Base-by-base conservation (phyloP, 2,329 filamentous ascomycete genomes). In the Claviceps pusilla region DNA sequence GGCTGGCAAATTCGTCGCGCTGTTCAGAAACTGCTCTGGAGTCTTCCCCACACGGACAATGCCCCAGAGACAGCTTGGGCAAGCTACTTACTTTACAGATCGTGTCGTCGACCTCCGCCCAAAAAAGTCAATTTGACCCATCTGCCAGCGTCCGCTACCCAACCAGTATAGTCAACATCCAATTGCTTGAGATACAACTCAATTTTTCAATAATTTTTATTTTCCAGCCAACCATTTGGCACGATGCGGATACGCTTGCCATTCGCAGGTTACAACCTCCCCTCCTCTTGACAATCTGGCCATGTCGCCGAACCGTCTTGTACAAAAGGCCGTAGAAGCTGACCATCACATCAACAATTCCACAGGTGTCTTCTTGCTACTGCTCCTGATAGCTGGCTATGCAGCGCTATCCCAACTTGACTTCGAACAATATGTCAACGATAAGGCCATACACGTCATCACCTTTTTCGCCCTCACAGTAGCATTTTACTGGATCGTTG, bases 401-500 rank as follows among this genome's bases (percentile, higher is more conserved):
- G 78, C 84, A 58, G 89, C 89, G 60, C 84, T 97, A 55, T 83
- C 87, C 37, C 73, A 77, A 43, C 66, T 82, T 54, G 77, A 82
- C 59, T 64, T 80, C 60, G 71, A 71, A 58, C 61, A 70, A 57
- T 68, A 76, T 63, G 78, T 91, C 66, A 89, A 94, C 74, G 90
- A 96, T 77, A 97, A 98, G 71, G 74, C 86, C 64, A 78, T 97
- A 33, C 93, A 97, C 70, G 77, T 87, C 62, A 58, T 89, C 56
- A 90, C 87, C 63, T 97, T 98, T 75, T 95, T 97, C 76, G 66
- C 88, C 60, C 78, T 98, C 53, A 95, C 91, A 16, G 70, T 87
- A 59, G 73, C 79, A 61, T 97, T 97, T 77, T 98, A 98, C 80
- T 98, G 93, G 89, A 87, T 96, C 66, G 72, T 96, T 62, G 93